Conservation (phyloP, 2,329 filamentous ascomycete species). For the Colletotrichum tropicicola region DNA sequence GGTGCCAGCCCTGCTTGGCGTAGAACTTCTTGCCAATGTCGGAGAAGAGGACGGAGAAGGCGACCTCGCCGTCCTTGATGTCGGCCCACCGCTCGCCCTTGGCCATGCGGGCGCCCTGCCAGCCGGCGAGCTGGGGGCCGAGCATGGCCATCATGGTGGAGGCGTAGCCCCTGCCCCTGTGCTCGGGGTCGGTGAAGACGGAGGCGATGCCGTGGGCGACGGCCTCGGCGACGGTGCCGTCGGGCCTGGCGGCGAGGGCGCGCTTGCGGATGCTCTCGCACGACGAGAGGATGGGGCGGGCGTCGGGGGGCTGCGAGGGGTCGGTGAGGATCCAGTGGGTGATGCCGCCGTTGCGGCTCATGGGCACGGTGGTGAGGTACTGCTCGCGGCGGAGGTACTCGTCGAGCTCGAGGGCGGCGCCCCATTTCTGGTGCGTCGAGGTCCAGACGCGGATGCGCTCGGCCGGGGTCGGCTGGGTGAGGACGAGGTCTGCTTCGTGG, state of each 20-base stretch:
- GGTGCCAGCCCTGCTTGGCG: constrained; percentile 78
- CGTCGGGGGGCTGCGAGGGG: constrained; percentile 42
- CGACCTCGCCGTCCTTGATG: constrained; percentile 42
- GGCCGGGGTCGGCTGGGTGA: constrained; percentile 63
- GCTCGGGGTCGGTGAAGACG: constrained; percentile 77
- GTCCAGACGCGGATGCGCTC: constrained; percentile 66
- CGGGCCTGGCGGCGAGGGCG: constrained; percentile 54
- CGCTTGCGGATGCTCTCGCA: constrained; percentile 72
- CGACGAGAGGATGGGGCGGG: constrained; percentile 66
- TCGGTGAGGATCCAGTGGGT: constrained; percentile 72
- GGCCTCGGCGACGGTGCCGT: constrained; percentile 56
- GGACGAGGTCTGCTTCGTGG: constrained; percentile 41
- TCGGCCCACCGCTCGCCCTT: constrained; percentile 33
- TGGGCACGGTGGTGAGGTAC: constrained; percentile 64
- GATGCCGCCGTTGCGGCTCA: constrained; percentile 67
- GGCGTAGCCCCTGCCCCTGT: constrained; percentile 79
- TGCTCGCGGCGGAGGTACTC: constrained; percentile 69
- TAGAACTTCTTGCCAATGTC: constrained; percentile 90
- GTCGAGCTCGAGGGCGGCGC: constrained; percentile 59
- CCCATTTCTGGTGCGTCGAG: constrained; percentile 67
- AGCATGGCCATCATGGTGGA: constrained; percentile 78
- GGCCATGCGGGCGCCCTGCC: constrained; percentile 40
- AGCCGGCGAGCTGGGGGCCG: constrained; percentile 50
- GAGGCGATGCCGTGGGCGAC: constrained; percentile 79
- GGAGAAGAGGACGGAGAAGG: constrained; percentile 84